Conservation (phyloP, 2,329 filamentous ascomycete species). For the Camillea tinctor region DNA sequence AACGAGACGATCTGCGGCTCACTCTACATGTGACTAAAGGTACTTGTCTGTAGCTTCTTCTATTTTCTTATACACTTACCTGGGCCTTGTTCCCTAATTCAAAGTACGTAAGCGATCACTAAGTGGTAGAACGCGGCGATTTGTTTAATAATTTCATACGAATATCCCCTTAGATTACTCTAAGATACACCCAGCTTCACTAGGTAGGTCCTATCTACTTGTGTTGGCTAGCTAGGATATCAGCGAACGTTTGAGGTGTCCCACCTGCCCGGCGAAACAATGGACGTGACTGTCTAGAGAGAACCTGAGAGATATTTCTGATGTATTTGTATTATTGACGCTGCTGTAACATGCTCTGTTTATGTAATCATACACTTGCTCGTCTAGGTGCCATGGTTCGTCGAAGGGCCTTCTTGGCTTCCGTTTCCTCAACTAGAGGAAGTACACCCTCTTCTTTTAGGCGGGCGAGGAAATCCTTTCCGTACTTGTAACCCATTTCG, state of each 20-base stretch:
- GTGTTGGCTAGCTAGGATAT: background rate
- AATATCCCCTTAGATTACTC: background rate
- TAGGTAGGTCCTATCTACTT: background rate
- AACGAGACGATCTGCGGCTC: background rate
- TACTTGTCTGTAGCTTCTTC: background rate
- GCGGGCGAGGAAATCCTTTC: slow-evolving; percentile 73
- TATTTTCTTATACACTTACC: background rate
- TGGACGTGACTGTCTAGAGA: background rate
- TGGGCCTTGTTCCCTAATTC: background rate
- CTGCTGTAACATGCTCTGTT: background rate
- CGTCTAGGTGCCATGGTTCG: slow-evolving; percentile 77
- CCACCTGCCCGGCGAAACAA: background rate
- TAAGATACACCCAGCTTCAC: background rate
- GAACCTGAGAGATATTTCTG: background rate
- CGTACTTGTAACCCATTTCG: slow-evolving; percentile 81
- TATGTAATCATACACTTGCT: slow-evolving; percentile 64
- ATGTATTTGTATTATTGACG: background rate
- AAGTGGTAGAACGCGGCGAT: background rate
- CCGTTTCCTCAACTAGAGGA: slow-evolving; percentile 67
- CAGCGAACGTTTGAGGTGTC: background rate
- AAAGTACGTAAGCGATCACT: background rate
- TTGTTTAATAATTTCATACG: background rate
- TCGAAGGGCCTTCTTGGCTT: slow-evolving; percentile 73
- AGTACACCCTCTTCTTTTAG: slow-evolving; percentile 78
- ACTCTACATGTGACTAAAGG: background rate